A percentile compares a stretch with the other conserved stretches of the same genome.
These are phyloP conservation scores for Clavariopsis aquatica DNA, from an alignment of 495 filamentous ascomycete species.

Conservation along the genomic window DNA sequence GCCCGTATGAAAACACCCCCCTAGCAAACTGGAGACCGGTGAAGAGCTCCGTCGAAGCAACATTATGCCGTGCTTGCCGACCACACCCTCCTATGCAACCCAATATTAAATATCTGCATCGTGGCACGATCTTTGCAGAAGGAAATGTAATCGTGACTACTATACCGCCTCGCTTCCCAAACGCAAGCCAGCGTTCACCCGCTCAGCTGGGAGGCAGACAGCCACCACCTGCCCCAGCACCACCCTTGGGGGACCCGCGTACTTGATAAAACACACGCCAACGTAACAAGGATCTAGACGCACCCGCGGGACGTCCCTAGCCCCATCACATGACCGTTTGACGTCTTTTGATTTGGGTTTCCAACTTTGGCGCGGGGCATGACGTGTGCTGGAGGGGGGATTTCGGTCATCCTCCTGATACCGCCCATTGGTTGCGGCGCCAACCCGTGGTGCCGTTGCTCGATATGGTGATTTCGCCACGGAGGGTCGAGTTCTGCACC, in stretches of 20 bases:
- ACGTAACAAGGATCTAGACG: constrained; percentile 1
- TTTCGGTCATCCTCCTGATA: constrained; percentile 13
- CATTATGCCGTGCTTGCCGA: not conserved
- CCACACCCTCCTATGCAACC: not conserved
- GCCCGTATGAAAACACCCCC: constrained; percentile 2
- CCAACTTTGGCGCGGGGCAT: not conserved
- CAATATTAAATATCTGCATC: not conserved
- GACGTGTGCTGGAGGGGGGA: constrained; percentile 3
- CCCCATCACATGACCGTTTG: not conserved
- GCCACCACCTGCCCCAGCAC: constrained; percentile 25
- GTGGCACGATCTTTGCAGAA: not conserved
- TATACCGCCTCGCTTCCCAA: not conserved
- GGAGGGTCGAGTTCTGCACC: constrained; percentile 14
- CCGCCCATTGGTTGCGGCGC: constrained; percentile 37
- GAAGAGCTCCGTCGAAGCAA: not conserved
- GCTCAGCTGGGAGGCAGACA: constrained; percentile 29
- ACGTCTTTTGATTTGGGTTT: not conserved
- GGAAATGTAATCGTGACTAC: not conserved
- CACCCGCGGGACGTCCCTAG: not conserved
- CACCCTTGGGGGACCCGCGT: constrained; percentile 4
- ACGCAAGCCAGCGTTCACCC: constrained; percentile 6
- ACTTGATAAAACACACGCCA: not conserved
- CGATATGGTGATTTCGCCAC: constrained; percentile 28
- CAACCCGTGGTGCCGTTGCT: constrained; percentile 18
- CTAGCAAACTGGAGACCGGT: constrained; percentile 8